A percentile compares a stretch with the other conserved stretches of the same genome.
phyloP scores from a whole-genome alignment of 495 filamentous ascomycete species.

The Pyrenopolyporus hunteri region DNA sequence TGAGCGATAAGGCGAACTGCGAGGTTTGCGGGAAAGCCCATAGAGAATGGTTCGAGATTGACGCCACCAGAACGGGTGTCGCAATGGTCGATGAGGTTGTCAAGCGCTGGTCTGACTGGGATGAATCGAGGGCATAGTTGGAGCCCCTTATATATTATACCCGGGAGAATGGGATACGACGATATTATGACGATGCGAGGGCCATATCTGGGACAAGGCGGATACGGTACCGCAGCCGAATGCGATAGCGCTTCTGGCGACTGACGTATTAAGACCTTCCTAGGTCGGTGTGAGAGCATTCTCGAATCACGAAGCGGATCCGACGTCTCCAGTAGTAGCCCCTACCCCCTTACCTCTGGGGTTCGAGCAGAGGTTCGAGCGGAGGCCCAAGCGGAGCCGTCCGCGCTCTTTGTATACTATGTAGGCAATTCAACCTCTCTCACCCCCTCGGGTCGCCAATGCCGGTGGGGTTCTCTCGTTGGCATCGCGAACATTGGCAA shows the following conservation, averaged over 20 bases:
- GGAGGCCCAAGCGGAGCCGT: no score
- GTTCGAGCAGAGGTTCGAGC: no score
- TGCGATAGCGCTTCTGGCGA: background rate
- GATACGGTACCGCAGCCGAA: slow-evolving; percentile 15
- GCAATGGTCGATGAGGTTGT: slow-evolving; percentile 82
- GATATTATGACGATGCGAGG: slow-evolving; percentile 11
- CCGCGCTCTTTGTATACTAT: no score
- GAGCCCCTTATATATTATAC: background rate
- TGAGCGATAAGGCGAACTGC: slow-evolving; percentile 63
- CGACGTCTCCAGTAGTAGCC: slow-evolving; percentile 3
- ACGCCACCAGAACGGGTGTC: slow-evolving; percentile 72
- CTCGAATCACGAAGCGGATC: slow-evolving; percentile 7
- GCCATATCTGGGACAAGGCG: no score
- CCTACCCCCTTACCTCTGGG: no score
- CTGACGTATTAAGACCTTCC: no score
- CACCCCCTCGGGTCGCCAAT: background rate
- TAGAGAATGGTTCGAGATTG: slow-evolving; percentile 94
- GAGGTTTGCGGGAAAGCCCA: slow-evolving; percentile 84
- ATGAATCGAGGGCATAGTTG: slow-evolving; percentile 41
- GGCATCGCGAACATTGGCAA: no score
- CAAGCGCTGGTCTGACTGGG: slow-evolving; percentile 86
- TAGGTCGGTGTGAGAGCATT: slow-evolving; percentile 3
- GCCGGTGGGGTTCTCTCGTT: no score
- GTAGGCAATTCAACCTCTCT: slow-evolving; percentile 23
- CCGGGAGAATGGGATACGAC: background rate